phyloP scores from a whole-genome alignment of 2,329 filamentous ascomycete species.

The Hypoxylon sp. region DNA sequence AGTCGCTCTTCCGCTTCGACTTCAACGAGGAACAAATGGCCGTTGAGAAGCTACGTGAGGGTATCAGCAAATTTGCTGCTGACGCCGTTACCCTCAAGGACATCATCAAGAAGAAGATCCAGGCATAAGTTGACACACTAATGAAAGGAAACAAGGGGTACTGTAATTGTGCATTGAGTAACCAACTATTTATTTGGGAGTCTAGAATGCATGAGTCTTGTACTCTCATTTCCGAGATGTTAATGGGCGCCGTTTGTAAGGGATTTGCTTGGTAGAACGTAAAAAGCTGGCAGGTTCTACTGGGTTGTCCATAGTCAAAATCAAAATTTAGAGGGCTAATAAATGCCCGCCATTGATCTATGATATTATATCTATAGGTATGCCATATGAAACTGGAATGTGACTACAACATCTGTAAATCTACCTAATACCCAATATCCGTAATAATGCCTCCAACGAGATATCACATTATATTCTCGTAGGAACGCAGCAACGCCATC shows the following conservation, averaged over 20 bases:
- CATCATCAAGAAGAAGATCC: constrained; percentile 89
- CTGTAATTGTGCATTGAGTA: constrained; percentile 21
- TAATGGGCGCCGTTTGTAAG: constrained; percentile 16
- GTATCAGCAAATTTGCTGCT: constrained; percentile 99
- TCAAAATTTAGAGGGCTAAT: constrained; percentile 29
- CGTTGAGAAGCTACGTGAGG: constrained; percentile 98
- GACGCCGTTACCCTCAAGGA: constrained; percentile 95
- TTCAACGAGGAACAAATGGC: constrained; percentile 99
- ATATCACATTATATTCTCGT: background rate
- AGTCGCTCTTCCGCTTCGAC: constrained; percentile 94
- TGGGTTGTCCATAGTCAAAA: constrained; percentile 33
- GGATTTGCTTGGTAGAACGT: constrained; percentile 31
- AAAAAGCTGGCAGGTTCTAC: constrained; percentile 32
- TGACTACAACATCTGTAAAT: background rate
- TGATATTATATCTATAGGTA: background rate
- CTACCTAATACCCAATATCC: background rate
- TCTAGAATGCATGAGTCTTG: constrained; percentile 36
- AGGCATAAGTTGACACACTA: constrained; percentile 55
- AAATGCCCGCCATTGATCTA: constrained; percentile 17
- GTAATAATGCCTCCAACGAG: background rate
- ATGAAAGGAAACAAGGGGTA: background rate
- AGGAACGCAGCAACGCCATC: constrained; percentile 18
- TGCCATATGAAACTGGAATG: background rate
- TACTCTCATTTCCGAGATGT: constrained; percentile 28
- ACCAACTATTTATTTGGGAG: constrained; percentile 21